These are phyloP conservation scores for Jamesozyma gamospora DNA, from an alignment of 805 yeast genomes.

Conservation along the genomic window DNA sequence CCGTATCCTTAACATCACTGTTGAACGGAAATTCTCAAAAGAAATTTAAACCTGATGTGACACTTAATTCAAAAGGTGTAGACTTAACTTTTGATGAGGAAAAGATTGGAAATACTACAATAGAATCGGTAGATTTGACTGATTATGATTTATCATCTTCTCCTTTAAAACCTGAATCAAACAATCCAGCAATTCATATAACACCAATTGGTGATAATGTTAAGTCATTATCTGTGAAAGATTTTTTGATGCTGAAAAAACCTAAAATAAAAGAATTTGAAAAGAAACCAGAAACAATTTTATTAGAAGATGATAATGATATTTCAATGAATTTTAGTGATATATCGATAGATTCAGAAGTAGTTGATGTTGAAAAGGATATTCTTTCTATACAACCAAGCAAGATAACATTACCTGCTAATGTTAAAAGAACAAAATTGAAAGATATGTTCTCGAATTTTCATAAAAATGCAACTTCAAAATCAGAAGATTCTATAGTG, in stretches of 20 bases:
- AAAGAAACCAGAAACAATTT: slow-evolving; percentile 4
- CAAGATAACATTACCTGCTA: slow-evolving; percentile 8
- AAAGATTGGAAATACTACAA: neutral
- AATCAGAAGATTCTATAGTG: neutral
- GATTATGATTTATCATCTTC: slow-evolving; percentile 2
- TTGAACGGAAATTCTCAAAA: slow-evolving; percentile 15
- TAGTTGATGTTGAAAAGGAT: slow-evolving; percentile 2
- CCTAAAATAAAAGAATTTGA: slow-evolving; percentile 1
- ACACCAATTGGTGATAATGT: slow-evolving; percentile 6
- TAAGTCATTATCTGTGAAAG: slow-evolving; percentile 11
- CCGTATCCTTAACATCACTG: slow-evolving; percentile 10
- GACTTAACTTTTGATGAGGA: neutral
- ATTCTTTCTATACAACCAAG: slow-evolving; percentile 4
- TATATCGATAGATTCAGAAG: neutral
- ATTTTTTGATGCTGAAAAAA: slow-evolving; percentile 12
- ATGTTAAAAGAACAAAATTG: slow-evolving; percentile 17
- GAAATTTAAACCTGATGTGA: neutral
- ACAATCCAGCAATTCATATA: slow-evolving; percentile 2
- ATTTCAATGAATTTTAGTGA: neutral
- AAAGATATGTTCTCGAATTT: slow-evolving; percentile 16
- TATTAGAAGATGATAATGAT: slow-evolving; percentile 10
- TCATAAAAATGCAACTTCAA: neutral
- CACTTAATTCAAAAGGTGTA: neutral
- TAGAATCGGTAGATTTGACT: slow-evolving; percentile 5
- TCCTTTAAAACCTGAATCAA: slow-evolving; percentile 3